Conservation (phyloP, 305 asterid species). For the Caryopteris hybrid region DNA sequence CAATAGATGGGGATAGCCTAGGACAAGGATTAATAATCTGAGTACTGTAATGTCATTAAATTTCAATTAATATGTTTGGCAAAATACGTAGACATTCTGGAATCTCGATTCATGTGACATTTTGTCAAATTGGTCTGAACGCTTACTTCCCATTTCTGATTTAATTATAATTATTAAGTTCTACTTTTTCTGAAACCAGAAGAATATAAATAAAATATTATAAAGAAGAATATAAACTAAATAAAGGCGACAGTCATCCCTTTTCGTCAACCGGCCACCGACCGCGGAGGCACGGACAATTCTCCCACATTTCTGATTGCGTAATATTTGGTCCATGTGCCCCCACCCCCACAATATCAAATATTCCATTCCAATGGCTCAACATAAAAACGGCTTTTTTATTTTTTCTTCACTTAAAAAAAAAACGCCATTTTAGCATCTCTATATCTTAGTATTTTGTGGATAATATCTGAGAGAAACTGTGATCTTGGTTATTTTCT, state of each 20-base stretch:
- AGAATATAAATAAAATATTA: not conserved
- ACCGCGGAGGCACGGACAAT: not conserved
- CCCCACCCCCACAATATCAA: not conserved
- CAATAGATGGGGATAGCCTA: no score
- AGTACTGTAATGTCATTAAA: not conserved
- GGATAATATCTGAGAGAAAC: no score
- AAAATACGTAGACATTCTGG: no score
- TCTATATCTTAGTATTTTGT: no score
- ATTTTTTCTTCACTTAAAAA: no score
- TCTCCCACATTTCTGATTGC: not conserved
- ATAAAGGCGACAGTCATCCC: not conserved
- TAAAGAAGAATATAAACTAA: not conserved
- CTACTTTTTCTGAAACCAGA: not conserved
- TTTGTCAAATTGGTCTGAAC: not conserved
- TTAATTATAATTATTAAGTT: not conserved
- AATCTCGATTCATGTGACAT: no score
- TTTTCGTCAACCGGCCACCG: constrained; percentile 1
- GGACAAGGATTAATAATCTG: not conserved
- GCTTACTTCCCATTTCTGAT: not conserved
- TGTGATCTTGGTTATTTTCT: no score
- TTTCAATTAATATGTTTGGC: no score
- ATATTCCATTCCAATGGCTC: no score
- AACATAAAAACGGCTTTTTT: no score
- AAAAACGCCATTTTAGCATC: no score
- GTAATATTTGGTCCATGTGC: not conserved